These are phyloP conservation scores for Lactarius evosmus DNA, from an alignment of 768 basidiomycete genomes.

Conservation along the genomic window DNA sequence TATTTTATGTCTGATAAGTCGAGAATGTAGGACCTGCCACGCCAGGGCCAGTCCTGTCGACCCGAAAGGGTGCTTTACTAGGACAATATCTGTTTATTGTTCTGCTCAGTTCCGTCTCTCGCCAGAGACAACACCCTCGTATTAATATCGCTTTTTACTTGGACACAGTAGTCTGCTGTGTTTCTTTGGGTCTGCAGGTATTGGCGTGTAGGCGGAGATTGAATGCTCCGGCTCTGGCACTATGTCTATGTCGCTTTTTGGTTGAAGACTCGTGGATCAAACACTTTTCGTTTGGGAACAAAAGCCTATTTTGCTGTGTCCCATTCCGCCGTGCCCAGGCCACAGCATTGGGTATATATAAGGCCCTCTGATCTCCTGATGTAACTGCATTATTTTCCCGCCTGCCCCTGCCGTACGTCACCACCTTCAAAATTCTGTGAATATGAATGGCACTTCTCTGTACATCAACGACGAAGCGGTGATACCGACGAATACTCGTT, in stretches of 20 bases:
- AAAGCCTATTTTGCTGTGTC: constrained; percentile 10
- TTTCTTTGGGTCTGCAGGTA: not conserved
- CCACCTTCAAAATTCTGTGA: not conserved
- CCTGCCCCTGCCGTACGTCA: not conserved
- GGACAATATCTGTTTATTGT: not conserved
- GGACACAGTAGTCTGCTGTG: not conserved
- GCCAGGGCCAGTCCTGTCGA: not conserved
- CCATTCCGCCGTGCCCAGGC: not conserved
- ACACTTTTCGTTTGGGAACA: constrained; percentile 13
- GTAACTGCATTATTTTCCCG: not conserved
- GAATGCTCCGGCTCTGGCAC: not conserved
- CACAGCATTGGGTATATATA: constrained; percentile 18
- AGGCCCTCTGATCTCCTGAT: not conserved
- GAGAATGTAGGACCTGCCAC: too few species aligned
- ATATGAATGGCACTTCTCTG: constrained; percentile 13
- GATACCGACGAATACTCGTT: not conserved
- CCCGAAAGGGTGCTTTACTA: not conserved
- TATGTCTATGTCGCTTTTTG: constrained; percentile 1
- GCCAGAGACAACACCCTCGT: not conserved
- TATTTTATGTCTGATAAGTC: too few species aligned
- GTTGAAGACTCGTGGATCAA: constrained; percentile 4
- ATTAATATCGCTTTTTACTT: not conserved
- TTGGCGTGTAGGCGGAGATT: not conserved
- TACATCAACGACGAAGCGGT: constrained; percentile 12
- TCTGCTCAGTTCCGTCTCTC: not conserved